A percentile compares a stretch with the other conserved stretches of the same genome.
These are phyloP conservation scores for Rhexocercosporidium sp. DNA, from an alignment of 2,329 filamentous ascomycete genomes.

Conservation along the genomic window DNA sequence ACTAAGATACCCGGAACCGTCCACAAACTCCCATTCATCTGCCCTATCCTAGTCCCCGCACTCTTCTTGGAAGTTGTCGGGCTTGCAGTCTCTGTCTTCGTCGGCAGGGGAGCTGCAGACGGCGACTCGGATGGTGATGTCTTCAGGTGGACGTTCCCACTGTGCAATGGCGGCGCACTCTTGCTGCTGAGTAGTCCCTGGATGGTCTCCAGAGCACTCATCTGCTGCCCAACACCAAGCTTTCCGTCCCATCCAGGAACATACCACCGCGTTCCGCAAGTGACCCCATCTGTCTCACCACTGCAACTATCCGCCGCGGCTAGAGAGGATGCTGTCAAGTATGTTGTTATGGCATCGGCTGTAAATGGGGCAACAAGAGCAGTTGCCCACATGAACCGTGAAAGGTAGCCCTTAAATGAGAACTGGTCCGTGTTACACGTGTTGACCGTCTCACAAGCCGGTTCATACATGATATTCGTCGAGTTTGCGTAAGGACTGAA, in stretches of 20 bases:
- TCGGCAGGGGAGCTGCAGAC: background rate
- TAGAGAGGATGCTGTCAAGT: slow-evolving; percentile 57
- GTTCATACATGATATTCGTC: slow-evolving; percentile 63
- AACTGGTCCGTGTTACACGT: slow-evolving; percentile 68
- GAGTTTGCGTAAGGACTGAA: slow-evolving; percentile 58
- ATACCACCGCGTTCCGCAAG: slow-evolving; percentile 68
- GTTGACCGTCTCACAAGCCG: slow-evolving; percentile 63
- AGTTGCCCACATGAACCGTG: slow-evolving; percentile 67
- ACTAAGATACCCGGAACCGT: background rate
- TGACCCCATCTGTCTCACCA: slow-evolving; percentile 55
- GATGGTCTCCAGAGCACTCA: slow-evolving; percentile 67
- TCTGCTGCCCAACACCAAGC: slow-evolving; percentile 64
- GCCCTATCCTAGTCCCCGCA: background rate
- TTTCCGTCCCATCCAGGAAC: slow-evolving; percentile 59
- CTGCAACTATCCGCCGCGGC: slow-evolving; percentile 63
- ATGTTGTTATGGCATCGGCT: slow-evolving; percentile 50
- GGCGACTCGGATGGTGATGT: background rate
- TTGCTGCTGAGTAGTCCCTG: slow-evolving; percentile 60
- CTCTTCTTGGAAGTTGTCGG: slow-evolving; percentile 6
- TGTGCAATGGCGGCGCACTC: slow-evolving; percentile 48
- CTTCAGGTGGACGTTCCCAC: slow-evolving; percentile 29
- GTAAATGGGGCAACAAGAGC: slow-evolving; percentile 62
- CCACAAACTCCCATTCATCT: background rate
- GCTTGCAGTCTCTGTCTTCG: slow-evolving; percentile 5
- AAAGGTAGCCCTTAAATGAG: slow-evolving; percentile 71